Conservation (phyloP, 2,329 filamentous ascomycete genomes). For the Hysterium pulicare region DNA sequence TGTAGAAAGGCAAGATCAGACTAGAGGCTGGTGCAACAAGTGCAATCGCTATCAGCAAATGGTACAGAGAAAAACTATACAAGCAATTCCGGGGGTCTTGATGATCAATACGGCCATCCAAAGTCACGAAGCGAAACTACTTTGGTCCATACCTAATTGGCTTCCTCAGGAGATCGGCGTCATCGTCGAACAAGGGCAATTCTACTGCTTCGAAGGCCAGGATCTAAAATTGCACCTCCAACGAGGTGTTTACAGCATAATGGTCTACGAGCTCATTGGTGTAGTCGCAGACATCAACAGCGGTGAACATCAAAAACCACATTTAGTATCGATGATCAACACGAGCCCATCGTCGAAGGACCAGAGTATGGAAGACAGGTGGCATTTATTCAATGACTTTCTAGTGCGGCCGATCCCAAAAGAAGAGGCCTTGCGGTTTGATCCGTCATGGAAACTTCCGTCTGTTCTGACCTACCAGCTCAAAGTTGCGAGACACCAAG, state of each 20-base stretch:
- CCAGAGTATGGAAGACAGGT: slow-evolving; percentile 63
- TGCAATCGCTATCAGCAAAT: slow-evolving; percentile 90
- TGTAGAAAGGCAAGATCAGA: slow-evolving; percentile 83
- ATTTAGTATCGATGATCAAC: slow-evolving; percentile 89
- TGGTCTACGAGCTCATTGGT: slow-evolving; percentile 87
- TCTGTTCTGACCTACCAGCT: slow-evolving; percentile 84
- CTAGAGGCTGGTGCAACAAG: slow-evolving; percentile 87
- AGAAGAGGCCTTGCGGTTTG: slow-evolving; percentile 85
- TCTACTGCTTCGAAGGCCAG: slow-evolving; percentile 92
- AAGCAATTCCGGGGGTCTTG: slow-evolving; percentile 77
- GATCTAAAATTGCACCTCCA: slow-evolving; percentile 79
- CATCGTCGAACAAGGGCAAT: slow-evolving; percentile 84
- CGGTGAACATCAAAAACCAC: slow-evolving; percentile 78
- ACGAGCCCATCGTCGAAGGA: slow-evolving; percentile 65
- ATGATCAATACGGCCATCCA: slow-evolving; percentile 80
- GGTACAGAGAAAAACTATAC: slow-evolving; percentile 78
- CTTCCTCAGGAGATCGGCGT: slow-evolving; percentile 92
- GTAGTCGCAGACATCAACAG: slow-evolving; percentile 87
- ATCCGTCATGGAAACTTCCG: slow-evolving; percentile 87
- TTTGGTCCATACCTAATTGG: slow-evolving; percentile 90
- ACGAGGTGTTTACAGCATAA: slow-evolving; percentile 73
- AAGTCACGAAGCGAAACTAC: slow-evolving; percentile 67
- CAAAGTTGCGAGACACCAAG: slow-evolving; percentile 73
- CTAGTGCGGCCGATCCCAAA: slow-evolving; percentile 75
- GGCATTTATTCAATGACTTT: slow-evolving; percentile 98